phyloP scores from a whole-genome alignment of 2,329 filamentous ascomycete species.

The Lachnum nothofagi region DNA sequence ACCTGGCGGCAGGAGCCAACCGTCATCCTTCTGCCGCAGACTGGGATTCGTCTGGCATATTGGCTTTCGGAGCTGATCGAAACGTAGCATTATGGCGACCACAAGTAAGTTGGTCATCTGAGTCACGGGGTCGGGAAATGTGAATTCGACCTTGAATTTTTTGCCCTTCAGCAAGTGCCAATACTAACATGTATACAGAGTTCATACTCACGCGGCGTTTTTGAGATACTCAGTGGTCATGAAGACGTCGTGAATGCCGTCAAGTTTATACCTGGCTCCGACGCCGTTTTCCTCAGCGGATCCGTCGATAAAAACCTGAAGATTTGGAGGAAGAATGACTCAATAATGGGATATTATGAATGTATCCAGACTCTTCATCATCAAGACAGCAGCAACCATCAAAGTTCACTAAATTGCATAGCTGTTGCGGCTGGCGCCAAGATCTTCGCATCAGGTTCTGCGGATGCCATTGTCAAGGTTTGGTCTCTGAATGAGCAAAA shows the following conservation, averaged over 20 bases:
- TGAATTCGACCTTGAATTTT: neutral
- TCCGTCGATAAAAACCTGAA: slow-evolving; percentile 74
- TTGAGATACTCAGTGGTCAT: slow-evolving; percentile 67
- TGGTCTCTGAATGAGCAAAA: slow-evolving; percentile 58
- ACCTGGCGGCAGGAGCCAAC: slow-evolving; percentile 70
- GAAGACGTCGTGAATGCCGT: slow-evolving; percentile 76
- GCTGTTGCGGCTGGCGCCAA: slow-evolving; percentile 34
- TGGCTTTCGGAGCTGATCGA: slow-evolving; percentile 85
- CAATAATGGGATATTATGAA: slow-evolving; percentile 26
- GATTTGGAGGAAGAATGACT: slow-evolving; percentile 57
- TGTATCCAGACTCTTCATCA: slow-evolving; percentile 50
- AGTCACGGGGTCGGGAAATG: neutral
- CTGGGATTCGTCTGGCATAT: slow-evolving; percentile 69
- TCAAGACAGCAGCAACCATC: slow-evolving; percentile 48
- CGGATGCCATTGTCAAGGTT: slow-evolving; percentile 66
- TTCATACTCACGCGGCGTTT: slow-evolving; percentile 49
- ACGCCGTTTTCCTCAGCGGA: slow-evolving; percentile 67
- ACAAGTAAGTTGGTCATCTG: slow-evolving; percentile 49
- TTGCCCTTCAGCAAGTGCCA: neutral
- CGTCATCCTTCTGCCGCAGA: slow-evolving; percentile 84
- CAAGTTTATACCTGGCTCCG: slow-evolving; percentile 60
- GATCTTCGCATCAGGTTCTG: slow-evolving; percentile 71
- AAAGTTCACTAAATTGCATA: slow-evolving; percentile 70
- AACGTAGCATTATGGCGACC: slow-evolving; percentile 88
- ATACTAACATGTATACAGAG: slow-evolving; percentile 17